Evolutionary conservation across 176 grass and related monocot species (phyloP).

Genomic region (Chloris gayana): DNA sequence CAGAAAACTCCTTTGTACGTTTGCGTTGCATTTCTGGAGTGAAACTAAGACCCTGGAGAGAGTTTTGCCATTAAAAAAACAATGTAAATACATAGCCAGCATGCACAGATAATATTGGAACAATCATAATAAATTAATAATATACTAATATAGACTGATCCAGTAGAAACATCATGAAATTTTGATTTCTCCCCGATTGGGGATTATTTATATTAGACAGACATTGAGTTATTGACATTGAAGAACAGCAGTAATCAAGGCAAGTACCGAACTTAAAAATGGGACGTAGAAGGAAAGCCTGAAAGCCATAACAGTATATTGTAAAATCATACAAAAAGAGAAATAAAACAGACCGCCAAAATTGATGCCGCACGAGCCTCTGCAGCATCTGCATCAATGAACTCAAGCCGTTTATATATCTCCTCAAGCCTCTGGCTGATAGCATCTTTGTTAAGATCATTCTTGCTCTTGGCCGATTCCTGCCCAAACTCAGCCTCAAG

Average conservation of each 20-base stretch:
- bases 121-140: neutral
- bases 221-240: neutral
- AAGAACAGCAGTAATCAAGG: neutral
- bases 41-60: conserved; percentile 93
- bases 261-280: neutral
- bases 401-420: conserved; percentile 93
- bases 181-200: neutral
- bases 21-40: conserved; percentile 93
- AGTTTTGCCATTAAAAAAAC: conserved; percentile 30
- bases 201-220: neutral
- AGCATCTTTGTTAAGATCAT: conserved; percentile 63
- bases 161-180: conserved; percentile 21
- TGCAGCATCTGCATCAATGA: conserved; percentile 89
- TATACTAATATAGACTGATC: neutral
- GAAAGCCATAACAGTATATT: neutral
- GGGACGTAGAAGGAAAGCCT: neutral
- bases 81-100: conserved; percentile 14
- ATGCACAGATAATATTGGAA: neutral
- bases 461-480: conserved; percentile 48
- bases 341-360: conserved; percentile 71
- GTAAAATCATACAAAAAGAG: neutral
- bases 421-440: conserved; percentile 86
- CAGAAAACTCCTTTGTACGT: conserved; percentile 83
- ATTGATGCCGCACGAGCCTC: conserved; percentile 95
- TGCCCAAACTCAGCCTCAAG: conserved; percentile 72